Base-by-base conservation (phyloP, 1,139 yeast species). In the Scheffersomyces illinoinensis region DNA sequence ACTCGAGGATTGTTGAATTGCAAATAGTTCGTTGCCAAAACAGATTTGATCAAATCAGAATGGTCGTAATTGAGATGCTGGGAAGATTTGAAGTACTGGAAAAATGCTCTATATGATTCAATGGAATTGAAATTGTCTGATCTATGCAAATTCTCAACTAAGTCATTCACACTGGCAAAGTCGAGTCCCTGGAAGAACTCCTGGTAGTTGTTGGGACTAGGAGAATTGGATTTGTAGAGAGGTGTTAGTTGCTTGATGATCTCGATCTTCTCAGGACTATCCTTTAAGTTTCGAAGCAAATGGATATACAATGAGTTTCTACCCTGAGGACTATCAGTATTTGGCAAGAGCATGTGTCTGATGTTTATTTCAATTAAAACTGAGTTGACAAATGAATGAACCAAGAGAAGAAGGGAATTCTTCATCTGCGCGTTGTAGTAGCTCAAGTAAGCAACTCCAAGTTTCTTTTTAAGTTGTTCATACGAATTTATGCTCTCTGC, bases 31-130 rank as follows among this genome's bases (percentile, higher is more conserved):
- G 56, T 51, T 6, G 65, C 63, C 51, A 65, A 68, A 5, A 71
- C 61, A 39, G 58, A 57, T n/a, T 57, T 63, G 5, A 65, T 52
- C 14, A 71, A 67, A 57, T 75, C 78, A 1, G 74, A 66, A 52
- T 69, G 67, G 20, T 75, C 71, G 56, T 76, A 75, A 56, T 74
- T 77, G 39, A 77, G 65, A 64, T 69, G 70, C 47, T 76, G 75
- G 0, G 76, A 75, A 1, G 81, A 73, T 57, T 75, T 76, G 64
- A 66, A 69, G 57, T 71, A 60, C 52, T 62, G 61, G 61, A 72
- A 74, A 24, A 68, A 63, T 10, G 62, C 59, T 50, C 80, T 58
- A 55, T 65, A 67, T 17, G 64, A 61, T 24, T 65, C 69, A 3
- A 67, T 46, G 0, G 75, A 72, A 56, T 64, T 64, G 58, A 76